Percentiles rank a stretch among this genome's conserved stretches.
These are phyloP conservation scores for Orobanche coerulescens DNA, from an alignment of 257 asterid genomes.

Conservation along the genomic window DNA sequence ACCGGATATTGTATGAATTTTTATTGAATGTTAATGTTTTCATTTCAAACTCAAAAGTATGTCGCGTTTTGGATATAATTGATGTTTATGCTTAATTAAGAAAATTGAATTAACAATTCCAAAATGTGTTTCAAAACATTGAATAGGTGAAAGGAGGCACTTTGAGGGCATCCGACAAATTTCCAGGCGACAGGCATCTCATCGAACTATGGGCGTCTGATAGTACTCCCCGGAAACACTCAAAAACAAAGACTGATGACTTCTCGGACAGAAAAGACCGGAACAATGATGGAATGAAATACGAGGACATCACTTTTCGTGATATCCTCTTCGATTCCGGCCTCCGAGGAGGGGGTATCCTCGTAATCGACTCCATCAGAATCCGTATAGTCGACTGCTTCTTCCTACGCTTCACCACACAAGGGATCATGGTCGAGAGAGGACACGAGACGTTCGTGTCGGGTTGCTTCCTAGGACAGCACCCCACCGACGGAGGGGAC, in stretches of 20 bases:
- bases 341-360: slow-evolving; percentile 47
- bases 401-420: slow-evolving; percentile 43
- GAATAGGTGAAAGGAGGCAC: slow-evolving; percentile 50
- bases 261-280: slow-evolving; percentile 26
- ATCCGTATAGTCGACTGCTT: slow-evolving; percentile 35
- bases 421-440: slow-evolving; percentile 38
- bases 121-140: too few relatives aligned
- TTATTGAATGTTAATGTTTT: too few relatives aligned
- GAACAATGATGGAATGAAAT: slow-evolving; percentile 31
- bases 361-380: slow-evolving; percentile 38
- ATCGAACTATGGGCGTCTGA: slow-evolving; percentile 50
- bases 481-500: slow-evolving; percentile 48
- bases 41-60: too few relatives aligned
- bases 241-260: background rate
- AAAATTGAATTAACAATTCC: too few relatives aligned
- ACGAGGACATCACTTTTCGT: slow-evolving; percentile 45
- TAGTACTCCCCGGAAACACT: slow-evolving; percentile 20
- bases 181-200: slow-evolving; percentile 45
- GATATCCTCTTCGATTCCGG: slow-evolving; percentile 58
- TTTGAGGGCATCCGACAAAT: slow-evolving; percentile 41
- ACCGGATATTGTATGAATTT: too few relatives aligned
- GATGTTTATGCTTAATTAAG: too few relatives aligned
- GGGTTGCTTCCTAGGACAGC: slow-evolving; percentile 52
- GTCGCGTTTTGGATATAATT: too few relatives aligned
- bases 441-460: slow-evolving; percentile 58